Evolutionary conservation across 352 stramenopile genomes (phyloP).

Genomic region (Pythium folliculosum): DNA sequence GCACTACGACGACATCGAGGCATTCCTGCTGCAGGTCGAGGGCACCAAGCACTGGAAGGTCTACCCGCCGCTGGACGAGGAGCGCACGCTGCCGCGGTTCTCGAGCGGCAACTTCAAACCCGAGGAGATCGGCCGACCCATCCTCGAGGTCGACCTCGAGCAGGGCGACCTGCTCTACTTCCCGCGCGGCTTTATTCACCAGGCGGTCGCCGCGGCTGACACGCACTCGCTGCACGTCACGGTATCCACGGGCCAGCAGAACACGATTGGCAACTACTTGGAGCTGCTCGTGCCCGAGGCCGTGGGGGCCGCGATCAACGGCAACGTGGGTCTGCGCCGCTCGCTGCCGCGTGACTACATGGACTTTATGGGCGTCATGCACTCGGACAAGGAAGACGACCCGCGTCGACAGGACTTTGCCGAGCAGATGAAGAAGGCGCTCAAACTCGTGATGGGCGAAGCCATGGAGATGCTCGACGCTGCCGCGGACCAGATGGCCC

Average conservation of each 20-base stretch:
- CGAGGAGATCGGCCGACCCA: constrained; percentile 74
- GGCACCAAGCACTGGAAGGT: constrained; percentile 94
- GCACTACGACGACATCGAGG: constrained; percentile 97
- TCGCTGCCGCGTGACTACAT: constrained; percentile 88
- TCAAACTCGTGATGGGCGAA: constrained; percentile 65
- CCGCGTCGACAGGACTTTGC: constrained; percentile 46
- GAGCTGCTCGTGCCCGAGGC: constrained; percentile 66
- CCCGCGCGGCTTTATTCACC: constrained; percentile 88
- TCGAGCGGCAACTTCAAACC: constrained; percentile 77
- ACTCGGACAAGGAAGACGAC: constrained; percentile 69
- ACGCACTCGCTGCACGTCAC: constrained; percentile 87
- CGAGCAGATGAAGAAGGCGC: constrained; percentile 51
- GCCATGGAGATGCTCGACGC: constrained; percentile 75
- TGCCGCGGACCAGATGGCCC: constrained; percentile 79
- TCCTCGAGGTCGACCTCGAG: constrained; percentile 81
- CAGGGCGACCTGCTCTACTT: constrained; percentile 92
- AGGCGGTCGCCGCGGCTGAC: constrained; percentile 63
- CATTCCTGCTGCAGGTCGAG: constrained; percentile 94
- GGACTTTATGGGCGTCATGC: constrained; percentile 88
- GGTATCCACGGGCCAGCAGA: constrained; percentile 88
- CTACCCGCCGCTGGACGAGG: constrained; percentile 66
- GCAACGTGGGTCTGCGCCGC: constrained; percentile 57
- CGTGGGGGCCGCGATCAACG: constrained; percentile 55
- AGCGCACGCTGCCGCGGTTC: constrained; percentile 57
- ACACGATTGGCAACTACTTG: constrained; percentile 79